Conservation (phyloP, 2,329 filamentous ascomycete species). For the Scedosporium aurantiacum region DNA sequence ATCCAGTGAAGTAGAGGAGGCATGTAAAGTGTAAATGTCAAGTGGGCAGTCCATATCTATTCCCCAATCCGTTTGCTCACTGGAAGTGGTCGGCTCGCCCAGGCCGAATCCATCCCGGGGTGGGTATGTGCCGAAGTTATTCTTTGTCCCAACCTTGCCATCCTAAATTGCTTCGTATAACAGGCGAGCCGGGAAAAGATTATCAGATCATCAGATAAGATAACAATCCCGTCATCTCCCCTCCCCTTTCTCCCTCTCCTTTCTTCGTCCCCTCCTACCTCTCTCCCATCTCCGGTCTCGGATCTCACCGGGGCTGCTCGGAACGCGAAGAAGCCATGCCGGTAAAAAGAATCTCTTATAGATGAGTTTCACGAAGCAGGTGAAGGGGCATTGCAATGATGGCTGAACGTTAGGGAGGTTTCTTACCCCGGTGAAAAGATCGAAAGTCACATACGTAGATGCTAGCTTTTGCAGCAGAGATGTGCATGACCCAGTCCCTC, state of each 20-base stretch:
- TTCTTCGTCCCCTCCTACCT: background rate
- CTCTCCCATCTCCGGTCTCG: background rate
- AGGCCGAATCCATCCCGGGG: background rate
- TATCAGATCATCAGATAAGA: slow-evolving; percentile 4
- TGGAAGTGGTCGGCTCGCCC: background rate
- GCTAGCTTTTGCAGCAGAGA: no score
- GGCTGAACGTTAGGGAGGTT: no score
- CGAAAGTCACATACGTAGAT: no score
- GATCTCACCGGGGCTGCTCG: background rate
- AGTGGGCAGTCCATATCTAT: background rate
- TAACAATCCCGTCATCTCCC: slow-evolving; percentile 1
- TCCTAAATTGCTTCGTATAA: background rate
- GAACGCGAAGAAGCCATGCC: background rate
- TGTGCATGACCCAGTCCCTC: background rate
- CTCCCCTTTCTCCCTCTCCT: slow-evolving; percentile 2
- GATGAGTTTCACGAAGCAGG: background rate
- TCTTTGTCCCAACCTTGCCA: no score
- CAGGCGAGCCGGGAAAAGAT: background rate
- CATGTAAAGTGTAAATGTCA: background rate
- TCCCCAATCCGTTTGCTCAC: background rate
- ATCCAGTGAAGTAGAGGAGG: background rate
- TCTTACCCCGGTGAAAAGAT: no score
- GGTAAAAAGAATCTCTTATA: background rate
- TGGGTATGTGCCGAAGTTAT: background rate
- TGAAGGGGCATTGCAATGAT: background rate